Conservation (phyloP, 140 eudicot genomes). For the Stevia rebaudiana region DNA sequence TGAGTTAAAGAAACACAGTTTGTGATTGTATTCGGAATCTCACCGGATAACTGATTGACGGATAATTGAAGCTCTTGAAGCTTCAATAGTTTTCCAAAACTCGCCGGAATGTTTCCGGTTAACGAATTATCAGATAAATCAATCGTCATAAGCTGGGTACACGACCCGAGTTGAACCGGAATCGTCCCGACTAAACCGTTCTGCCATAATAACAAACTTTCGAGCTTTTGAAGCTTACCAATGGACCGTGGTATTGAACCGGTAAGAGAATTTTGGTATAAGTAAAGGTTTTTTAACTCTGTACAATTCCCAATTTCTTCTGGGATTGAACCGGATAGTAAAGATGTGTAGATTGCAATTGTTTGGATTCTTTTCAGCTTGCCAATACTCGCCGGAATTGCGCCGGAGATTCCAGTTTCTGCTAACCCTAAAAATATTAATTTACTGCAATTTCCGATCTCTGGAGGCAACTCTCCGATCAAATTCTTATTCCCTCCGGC, state of each 20-base stretch:
- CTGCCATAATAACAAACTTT: slow-evolving; percentile 79
- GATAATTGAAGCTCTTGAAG: slow-evolving; percentile 80
- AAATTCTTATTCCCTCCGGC: slow-evolving; percentile 93
- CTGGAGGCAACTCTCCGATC: slow-evolving; percentile 65
- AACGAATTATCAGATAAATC: slow-evolving; percentile 73
- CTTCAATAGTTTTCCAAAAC: slow-evolving; percentile 47
- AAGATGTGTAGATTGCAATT: slow-evolving; percentile 65
- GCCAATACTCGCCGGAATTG: slow-evolving; percentile 65
- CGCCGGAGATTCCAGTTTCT: slow-evolving; percentile 81
- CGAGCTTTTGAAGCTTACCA: slow-evolving; percentile 65
- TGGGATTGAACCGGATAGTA: slow-evolving; percentile 65
- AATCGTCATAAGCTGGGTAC: slow-evolving; percentile 51
- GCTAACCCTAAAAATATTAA: slow-evolving; percentile 66
- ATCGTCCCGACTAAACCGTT: slow-evolving; percentile 70
- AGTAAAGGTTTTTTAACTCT: slow-evolving; percentile 55
- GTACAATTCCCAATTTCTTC: slow-evolving; percentile 87
- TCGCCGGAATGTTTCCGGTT: slow-evolving; percentile 67
- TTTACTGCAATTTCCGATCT: slow-evolving; percentile 76
- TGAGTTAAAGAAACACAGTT: slow-evolving; percentile 58
- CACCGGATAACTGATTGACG: slow-evolving; percentile 70
- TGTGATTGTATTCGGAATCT: slow-evolving; percentile 59
- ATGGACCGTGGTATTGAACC: slow-evolving; percentile 58
- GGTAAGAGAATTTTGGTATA: slow-evolving; percentile 78
- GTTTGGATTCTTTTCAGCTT: slow-evolving; percentile 61
- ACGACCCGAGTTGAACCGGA: slow-evolving; percentile 64